Base-by-base conservation (phyloP, 202 grass and related monocot species). In the Schoenoplectus triqueter region DNA sequence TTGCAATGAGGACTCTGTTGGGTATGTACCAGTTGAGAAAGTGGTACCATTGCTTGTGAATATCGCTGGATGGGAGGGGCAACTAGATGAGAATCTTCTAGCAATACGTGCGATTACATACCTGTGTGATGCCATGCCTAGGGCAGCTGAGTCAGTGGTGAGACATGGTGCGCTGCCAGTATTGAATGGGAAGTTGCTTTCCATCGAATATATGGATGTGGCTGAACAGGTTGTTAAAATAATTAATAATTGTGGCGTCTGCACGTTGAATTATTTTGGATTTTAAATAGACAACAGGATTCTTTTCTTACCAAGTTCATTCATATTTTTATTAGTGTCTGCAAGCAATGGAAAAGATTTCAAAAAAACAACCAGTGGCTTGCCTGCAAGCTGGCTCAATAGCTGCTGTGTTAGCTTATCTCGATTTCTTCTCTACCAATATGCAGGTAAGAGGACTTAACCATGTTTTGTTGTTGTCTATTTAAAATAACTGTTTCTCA, bases 321-420 rank as follows among this genome's bases (percentile, higher is more conserved):
- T 50, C 7, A 71, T 1, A 19, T 52, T 50, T 13, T 71, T 1
- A 15, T 54, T 84, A 98, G 92, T 92, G 95, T 76, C 78, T 95
- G 79, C 92, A 98, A 94, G 93, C 96, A 45, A 91, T 99, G 80
- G 96, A 99, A 87, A 99, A 95, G 80, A 94, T 95, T 83, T 99
- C 93, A 2, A 74, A 40, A 78, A 81, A 82, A 54, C 90, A 95
- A 80, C 90, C 91, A 2, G 85, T 85, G 9, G 81, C 85, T 40
- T 99, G 96, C 82, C 88, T 99, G 87, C 85, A 91, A 84, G 91
- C 96, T 3, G 91, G 96, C 44, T 87, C 91, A 86, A 92, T 95
- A 9, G 21, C 41, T 0, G 93, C 96, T 22, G 88, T 91, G 47
- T 88, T 95, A 5, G 40, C 68, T 14, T 94, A 86, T 81, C 89